These are phyloP conservation scores for Russula sp. DNA, from an alignment of 768 basidiomycete genomes.

Conservation along the genomic window DNA sequence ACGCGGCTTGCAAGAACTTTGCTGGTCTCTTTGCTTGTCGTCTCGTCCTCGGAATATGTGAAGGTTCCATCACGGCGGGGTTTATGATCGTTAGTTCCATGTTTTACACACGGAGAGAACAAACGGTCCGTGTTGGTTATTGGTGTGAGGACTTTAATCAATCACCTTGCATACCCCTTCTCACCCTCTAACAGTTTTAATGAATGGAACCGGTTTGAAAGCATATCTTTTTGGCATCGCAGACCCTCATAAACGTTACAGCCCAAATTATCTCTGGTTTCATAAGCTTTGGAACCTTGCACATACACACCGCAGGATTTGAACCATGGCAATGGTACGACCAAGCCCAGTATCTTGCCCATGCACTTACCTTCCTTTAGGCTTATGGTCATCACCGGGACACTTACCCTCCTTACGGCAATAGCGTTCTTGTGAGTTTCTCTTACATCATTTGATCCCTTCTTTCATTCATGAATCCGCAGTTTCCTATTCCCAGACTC, in stretches of 20 bases:
- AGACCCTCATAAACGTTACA: constrained; percentile 31
- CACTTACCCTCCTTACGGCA: constrained; percentile 52
- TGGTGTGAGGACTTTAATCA: constrained; percentile 56
- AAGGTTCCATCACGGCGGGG: constrained; percentile 68
- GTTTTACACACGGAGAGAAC: constrained; percentile 74
- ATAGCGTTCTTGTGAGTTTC: constrained; percentile 52
- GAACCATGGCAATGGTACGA: constrained; percentile 72
- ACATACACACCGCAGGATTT: constrained; percentile 54
- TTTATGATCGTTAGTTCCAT: constrained; percentile 75
- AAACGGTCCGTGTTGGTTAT: constrained; percentile 66
- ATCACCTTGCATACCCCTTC: background rate
- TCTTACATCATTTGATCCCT: background rate
- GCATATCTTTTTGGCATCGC: background rate
- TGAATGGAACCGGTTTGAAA: constrained; percentile 65
- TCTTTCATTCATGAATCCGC: background rate
- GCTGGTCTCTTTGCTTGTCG: constrained; percentile 60
- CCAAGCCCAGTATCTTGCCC: constrained; percentile 1
- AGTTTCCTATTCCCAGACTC: constrained; percentile 74
- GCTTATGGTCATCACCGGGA: constrained; percentile 71
- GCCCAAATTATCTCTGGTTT: constrained; percentile 72
- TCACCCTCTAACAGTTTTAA: constrained; percentile 50
- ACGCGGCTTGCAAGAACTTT: constrained; percentile 72
- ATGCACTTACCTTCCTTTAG: constrained; percentile 33
- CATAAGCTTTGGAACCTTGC: constrained; percentile 61
- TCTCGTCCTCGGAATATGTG: constrained; percentile 67